These are phyloP conservation scores for Ceratobasidium papillatum DNA, from an alignment of 1,284 basidiomycete species.

Conservation along the genomic window DNA sequence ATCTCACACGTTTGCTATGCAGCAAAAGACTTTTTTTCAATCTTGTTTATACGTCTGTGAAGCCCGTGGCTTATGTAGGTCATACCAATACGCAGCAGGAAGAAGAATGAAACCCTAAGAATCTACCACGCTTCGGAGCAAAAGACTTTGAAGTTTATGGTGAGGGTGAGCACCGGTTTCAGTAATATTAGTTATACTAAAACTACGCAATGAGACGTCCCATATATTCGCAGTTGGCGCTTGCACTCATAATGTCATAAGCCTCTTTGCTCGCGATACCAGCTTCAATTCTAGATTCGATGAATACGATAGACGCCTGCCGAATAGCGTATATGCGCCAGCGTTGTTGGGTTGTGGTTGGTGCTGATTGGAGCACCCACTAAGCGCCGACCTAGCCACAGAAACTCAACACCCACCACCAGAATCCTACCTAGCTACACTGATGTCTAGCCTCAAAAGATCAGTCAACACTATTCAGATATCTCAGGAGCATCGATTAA, in stretches of 20 bases:
- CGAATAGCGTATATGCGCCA: not conserved
- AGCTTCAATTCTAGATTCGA: too few species aligned
- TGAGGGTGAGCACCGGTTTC: not conserved
- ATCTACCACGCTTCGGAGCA: not conserved
- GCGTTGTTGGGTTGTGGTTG: not conserved
- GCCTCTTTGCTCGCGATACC: slow-evolving; percentile 11
- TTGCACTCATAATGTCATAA: not conserved
- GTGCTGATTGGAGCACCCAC: not conserved
- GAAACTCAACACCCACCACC: not conserved
- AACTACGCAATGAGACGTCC: not conserved
- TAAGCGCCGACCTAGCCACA: not conserved
- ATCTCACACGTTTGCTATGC: too few species aligned
- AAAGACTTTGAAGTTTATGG: not conserved
- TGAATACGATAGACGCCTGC: too few species aligned
- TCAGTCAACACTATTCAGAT: slow-evolving; percentile 26
- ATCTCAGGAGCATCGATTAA: not conserved
- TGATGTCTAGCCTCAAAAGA: slow-evolving; percentile 19
- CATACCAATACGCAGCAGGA: too few species aligned
- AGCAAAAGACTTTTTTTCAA: too few species aligned
- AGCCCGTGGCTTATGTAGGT: too few species aligned
- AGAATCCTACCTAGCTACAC: not conserved
- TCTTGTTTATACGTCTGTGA: too few species aligned
- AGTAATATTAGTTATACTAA: not conserved
- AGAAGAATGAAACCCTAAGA: too few species aligned
- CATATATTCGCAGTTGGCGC: not conserved